phyloP scores from a whole-genome alignment of 495 filamentous ascomycete species.

The Opeltia flavorubescens region DNA sequence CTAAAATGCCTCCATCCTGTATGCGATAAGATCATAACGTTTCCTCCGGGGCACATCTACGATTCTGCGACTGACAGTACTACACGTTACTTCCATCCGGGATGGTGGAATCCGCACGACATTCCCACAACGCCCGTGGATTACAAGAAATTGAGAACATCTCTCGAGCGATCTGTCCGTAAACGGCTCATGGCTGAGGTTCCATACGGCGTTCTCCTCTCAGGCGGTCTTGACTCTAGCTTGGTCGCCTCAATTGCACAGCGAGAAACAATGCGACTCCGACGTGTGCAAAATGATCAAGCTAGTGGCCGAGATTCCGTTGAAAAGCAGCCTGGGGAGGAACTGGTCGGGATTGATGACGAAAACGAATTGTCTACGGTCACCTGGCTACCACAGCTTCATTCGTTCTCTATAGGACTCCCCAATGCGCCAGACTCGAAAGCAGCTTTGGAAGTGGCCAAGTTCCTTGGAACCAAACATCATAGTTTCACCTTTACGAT shows the following conservation, averaged over 20 bases:
- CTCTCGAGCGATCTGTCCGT: constrained; percentile 79
- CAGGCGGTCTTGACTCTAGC: constrained; percentile 90
- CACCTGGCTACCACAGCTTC: constrained; percentile 81
- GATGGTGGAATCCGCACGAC: constrained; percentile 76
- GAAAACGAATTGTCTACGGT: constrained; percentile 78
- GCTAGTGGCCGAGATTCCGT: constrained; percentile 29
- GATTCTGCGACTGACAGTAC: constrained; percentile 75
- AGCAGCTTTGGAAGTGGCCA: constrained; percentile 79
- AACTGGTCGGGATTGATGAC: constrained; percentile 88
- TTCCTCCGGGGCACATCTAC: constrained; percentile 91
- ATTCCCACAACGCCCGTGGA: constrained; percentile 70
- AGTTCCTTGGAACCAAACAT: constrained; percentile 92
- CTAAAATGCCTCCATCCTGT: constrained; percentile 86
- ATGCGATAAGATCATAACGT: constrained; percentile 86
- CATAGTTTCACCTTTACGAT: constrained; percentile 97
- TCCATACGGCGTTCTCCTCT: constrained; percentile 89
- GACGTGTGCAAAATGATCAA: constrained; percentile 34
- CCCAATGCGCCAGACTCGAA: constrained; percentile 79
- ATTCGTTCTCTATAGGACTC: constrained; percentile 96
- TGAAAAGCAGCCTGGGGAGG: constrained; percentile 37
- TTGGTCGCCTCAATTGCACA: constrained; percentile 92
- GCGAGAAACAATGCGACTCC: constrained; percentile 69
- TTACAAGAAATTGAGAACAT: constrained; percentile 62
- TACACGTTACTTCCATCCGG: constrained; percentile 77
- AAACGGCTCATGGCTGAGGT: constrained; percentile 98